A percentile compares a stretch with the other conserved stretches of the same genome.
phyloP scores from a whole-genome alignment of 2,329 filamentous ascomycete genomes.

The Pseudocercospora eumusae region DNA sequence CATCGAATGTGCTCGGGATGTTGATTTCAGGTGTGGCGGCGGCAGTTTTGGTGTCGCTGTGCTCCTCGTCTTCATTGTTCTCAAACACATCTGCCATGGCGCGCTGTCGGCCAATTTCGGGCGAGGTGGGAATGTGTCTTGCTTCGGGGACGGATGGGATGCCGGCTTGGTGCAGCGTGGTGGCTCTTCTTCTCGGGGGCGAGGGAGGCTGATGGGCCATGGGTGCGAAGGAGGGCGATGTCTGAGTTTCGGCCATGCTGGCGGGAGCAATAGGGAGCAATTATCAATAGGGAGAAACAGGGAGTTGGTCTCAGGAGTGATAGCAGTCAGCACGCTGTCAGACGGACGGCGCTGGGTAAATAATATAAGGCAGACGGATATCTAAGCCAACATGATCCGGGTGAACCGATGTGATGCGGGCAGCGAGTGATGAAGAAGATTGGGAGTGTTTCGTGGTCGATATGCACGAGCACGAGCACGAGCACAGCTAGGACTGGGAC shows the following conservation, averaged over 20 bases:
- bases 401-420: conserved; percentile 5
- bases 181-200: conserved; percentile 47
- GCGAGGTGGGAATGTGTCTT: conserved; percentile 41
- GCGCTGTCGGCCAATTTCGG: conserved; percentile 38
- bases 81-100: conserved; percentile 48
- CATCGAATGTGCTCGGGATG: conserved; percentile 71
- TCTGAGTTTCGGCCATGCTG: conserved; percentile 20
- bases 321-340: neutral
- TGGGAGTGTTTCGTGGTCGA: neutral
- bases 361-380: neutral
- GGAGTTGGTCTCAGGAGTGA: conserved; percentile 6
- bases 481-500: neutral
- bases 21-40: conserved; percentile 35
- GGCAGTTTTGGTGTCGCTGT: conserved; percentile 28
- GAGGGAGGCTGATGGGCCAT: conserved; percentile 42
- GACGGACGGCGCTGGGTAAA: neutral
- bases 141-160: conserved; percentile 49
- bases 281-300: too few species aligned
- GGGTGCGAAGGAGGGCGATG: conserved; percentile 51
- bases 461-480: too few species aligned
- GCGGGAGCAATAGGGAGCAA: neutral
- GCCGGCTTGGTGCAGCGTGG: conserved; percentile 48
- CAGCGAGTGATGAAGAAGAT: conserved; percentile 6
- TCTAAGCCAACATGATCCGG: conserved; percentile 9
- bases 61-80: conserved; percentile 40